A percentile compares a stretch with the other conserved stretches of the same genome.
These are phyloP conservation scores for Verticillium klebahnii DNA, from an alignment of 2,329 filamentous ascomycete species.

Conservation along the genomic window DNA sequence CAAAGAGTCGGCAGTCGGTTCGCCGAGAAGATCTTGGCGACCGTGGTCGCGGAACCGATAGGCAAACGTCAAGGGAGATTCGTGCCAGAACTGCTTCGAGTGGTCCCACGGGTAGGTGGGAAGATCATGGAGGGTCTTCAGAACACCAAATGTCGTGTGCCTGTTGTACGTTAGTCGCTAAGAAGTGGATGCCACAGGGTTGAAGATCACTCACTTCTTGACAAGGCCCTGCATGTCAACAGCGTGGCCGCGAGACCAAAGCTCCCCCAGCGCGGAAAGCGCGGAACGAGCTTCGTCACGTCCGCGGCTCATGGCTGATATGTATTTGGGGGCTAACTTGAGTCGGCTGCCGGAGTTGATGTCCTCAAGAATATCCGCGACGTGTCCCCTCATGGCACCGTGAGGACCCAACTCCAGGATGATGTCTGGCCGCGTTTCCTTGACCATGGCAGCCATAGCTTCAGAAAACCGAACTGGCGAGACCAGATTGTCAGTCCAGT, in stretches of 20 bases:
- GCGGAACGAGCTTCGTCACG: conserved; percentile 17
- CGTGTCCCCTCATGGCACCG: conserved; percentile 29
- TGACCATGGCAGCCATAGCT: conserved; percentile 32
- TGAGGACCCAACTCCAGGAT: conserved; percentile 38
- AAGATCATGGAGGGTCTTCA: conserved; percentile 33
- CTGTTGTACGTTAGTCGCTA: conserved; percentile 2
- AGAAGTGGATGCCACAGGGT: neutral
- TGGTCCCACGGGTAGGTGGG: conserved; percentile 54
- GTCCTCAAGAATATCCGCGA: conserved; percentile 26
- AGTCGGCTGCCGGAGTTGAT: neutral
- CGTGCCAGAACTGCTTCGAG: conserved; percentile 46
- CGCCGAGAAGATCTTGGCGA: conserved; percentile 47
- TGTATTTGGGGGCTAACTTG: conserved; percentile 8
- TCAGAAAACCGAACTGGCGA: conserved; percentile 38
- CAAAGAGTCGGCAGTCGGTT: conserved; percentile 36
- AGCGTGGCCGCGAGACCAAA: conserved; percentile 30
- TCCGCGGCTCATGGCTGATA: conserved; percentile 22
- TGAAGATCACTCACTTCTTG: conserved; percentile 9
- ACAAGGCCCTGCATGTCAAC: conserved; percentile 26
- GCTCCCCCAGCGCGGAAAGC: conserved; percentile 25
- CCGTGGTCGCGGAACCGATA: conserved; percentile 39
- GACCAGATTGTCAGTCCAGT: conserved; percentile 43
- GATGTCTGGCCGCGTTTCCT: conserved; percentile 22
- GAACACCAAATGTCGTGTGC: conserved; percentile 1
- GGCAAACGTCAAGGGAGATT: conserved; percentile 39